Evolutionary conservation across 2,329 filamentous ascomycete genomes (phyloP), one percentile per base, ranked within the genome.

Genomic region (Harringtonia lauricola): DNA sequence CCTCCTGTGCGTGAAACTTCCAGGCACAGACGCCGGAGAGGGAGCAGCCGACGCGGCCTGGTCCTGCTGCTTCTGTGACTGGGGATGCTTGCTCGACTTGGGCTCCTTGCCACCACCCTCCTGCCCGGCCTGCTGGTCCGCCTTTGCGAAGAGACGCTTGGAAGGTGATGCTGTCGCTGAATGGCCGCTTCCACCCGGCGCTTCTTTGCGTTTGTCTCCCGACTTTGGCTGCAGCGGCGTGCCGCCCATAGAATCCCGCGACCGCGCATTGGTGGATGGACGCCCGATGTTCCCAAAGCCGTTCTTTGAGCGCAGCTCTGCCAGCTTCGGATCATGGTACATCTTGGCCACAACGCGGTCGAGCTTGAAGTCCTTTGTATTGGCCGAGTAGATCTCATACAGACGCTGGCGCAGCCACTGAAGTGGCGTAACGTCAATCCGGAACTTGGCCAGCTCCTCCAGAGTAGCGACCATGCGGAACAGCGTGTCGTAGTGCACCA

Each of bases 371-470:
- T 61, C 60, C 3, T 66, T 52, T 1, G 70, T 70, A 33, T 68
- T 57, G 17, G 59, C 59, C 9, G 43, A 45, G 31, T 65, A 62
- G 14, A 76, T 57, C 55, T 78, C 72, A 47, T 71, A 62, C 39
- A 78, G 61, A 13, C 74, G 70, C 30, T 77, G 72, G 4, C 74
- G 70, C 42, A 78, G 59, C 74, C 74, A 79, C 22, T 76, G 65
- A 3, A 74, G 56, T 0, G 74, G 72, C 3, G 64, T 64, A 18
- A 77, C 59, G 31, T 72, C 68, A 6, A 76, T 63, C 26, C 66
- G 63, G 44, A 74, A 76, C 51, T 70, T 73, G 43, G 62, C 65
- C 36, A 79, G 59, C 54, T 76, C 72, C 3, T 67, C 65, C 24
- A 76, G 61, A 0, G 73, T 67, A 39, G 74, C 70, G 31, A 68